Evolutionary conservation across 208 protist genomes (phyloP), one percentile per base, ranked within the genome.

Genomic region (Wallacemonas sp.): DNA sequence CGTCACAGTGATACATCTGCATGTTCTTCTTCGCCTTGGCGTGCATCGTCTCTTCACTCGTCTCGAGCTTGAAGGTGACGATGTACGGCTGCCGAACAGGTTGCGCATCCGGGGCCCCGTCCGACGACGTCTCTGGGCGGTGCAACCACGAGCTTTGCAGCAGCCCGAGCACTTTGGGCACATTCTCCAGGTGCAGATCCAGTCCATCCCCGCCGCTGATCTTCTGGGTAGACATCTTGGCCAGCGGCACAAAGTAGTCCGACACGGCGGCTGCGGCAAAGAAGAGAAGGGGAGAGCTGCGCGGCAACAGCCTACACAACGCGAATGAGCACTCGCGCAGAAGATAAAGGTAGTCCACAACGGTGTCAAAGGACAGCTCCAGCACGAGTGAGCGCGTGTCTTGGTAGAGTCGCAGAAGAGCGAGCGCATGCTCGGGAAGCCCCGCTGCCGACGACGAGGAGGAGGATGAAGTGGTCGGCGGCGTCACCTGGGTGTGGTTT

Each of bases 31-130:
- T 54, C 0, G 89, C 85, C 73, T 95, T 95, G 27, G 29, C 44
- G 42, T 76, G 78, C 81, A 95, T 83, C 27, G 63, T 57, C 53
- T 69, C 69, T 37, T 91, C 81, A 1, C 71, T 76, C 1, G 89
- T 95, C 54, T 95, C 86, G 21, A 95, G 76, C 68, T 95, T 95
- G 65, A 95, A 95, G 13, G 82, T 81, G 27, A 94, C 78, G 12
- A 86, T 48, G 39, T 78, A 88, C 15, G 79, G 73, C 36, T 69
- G 66, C 17, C 19, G 39, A 44, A 34, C 63, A 44, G 30, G 26
- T 45, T 26, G 59, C 57, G 2, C 38, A 13, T 46, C 41, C 45
- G 68, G 55, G 24, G 24, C 13, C 10, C 24, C 54, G 21, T 38
- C 1, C 29, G 39, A 27, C 22, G 39, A 37, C 1, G 17, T 12